Base-by-base conservation (phyloP, 345 rosid species). In the Eucalyptus victrix region DNA sequence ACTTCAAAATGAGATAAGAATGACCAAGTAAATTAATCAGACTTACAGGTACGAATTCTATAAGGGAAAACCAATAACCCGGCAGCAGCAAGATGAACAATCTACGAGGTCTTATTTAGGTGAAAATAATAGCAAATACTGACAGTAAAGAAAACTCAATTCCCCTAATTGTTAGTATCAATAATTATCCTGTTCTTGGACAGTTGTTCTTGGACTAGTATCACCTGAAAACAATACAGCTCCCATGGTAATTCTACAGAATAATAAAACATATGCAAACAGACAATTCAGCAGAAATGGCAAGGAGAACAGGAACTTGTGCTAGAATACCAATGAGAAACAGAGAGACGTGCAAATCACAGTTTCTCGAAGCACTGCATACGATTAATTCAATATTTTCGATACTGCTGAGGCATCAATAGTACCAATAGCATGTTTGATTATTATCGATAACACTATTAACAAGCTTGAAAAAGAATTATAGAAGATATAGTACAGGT, bases 161-260 rank as follows among this genome's bases (percentile, higher is more conserved):
- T 96, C 88, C 99, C 98, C 85, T 97, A 97, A 93, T 94, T 97
- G 92, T 97, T 97, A 30, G 93, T 94, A 89, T 96, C 99, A 91
- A 97, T 95, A 87, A 96, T 96, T 91, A 97, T 95, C 90, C 99
- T 94, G 87, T 97, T 97, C 93, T 96, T 96, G 9, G 98, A 96
- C 91, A 97, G 97, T 88, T 97, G 99, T 91, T 97, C 98, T 93
- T 97, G 98, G 88, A 96, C 96, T 92, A 95, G 90, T 90, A 97
- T 89, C 89, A 96, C 99, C 99, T 96, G 93, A 21, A 34, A 69
- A 34, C 14, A 34, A 69, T 34, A 49, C 14, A 49, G 60, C 32
- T 49, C 19, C 58, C 58, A 12, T n/a, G 44, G 32, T n/a, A 50
- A n/a, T 49, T 49, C 34, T 49, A 15, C 13, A 86, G 37, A 60